Conservation (phyloP, 495 filamentous ascomycete genomes). For the Penicillium simplicissimum region DNA sequence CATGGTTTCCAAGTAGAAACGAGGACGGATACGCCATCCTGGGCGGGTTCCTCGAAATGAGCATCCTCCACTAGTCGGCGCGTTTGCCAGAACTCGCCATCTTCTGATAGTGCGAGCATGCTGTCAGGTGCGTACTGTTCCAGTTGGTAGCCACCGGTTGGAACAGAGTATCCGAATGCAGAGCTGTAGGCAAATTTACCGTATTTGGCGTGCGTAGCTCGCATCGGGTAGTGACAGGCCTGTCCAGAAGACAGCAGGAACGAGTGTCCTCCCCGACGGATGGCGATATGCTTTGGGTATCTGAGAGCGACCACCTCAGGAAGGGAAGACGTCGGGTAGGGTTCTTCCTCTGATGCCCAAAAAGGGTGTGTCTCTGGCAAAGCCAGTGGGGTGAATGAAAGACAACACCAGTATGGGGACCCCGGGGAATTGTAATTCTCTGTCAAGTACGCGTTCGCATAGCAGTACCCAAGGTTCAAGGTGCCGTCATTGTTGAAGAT, state of each 20-base stretch:
- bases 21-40: slow-evolving; percentile 53
- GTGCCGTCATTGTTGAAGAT: slow-evolving; percentile 75
- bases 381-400: slow-evolving; percentile 70
- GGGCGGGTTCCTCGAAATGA: slow-evolving; percentile 52
- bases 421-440: slow-evolving; percentile 83
- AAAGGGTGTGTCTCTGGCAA: slow-evolving; percentile 16
- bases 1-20: slow-evolving; percentile 69
- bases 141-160: slow-evolving; percentile 71
- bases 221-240: slow-evolving; percentile 76
- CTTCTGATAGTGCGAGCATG: slow-evolving; percentile 74
- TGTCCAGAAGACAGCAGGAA: slow-evolving; percentile 75
- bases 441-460: slow-evolving; percentile 72
- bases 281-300: slow-evolving; percentile 68
- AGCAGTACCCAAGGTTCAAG: slow-evolving; percentile 73
- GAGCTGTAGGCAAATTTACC: slow-evolving; percentile 76
- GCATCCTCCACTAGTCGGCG: slow-evolving; percentile 60
- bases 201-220: slow-evolving; percentile 79
- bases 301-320: slow-evolving; percentile 55
- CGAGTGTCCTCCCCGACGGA: slow-evolving; percentile 62
- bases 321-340: slow-evolving; percentile 56
- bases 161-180: slow-evolving; percentile 74
- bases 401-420: slow-evolving; percentile 47
- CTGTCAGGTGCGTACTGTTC: slow-evolving; percentile 75
- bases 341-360: slow-evolving; percentile 60
- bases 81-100: slow-evolving; percentile 80